Percentiles rank a stretch among this genome's conserved stretches.
phyloP scores from a whole-genome alignment of 1,284 basidiomycete species.

The Tylopilus orsonianus region DNA sequence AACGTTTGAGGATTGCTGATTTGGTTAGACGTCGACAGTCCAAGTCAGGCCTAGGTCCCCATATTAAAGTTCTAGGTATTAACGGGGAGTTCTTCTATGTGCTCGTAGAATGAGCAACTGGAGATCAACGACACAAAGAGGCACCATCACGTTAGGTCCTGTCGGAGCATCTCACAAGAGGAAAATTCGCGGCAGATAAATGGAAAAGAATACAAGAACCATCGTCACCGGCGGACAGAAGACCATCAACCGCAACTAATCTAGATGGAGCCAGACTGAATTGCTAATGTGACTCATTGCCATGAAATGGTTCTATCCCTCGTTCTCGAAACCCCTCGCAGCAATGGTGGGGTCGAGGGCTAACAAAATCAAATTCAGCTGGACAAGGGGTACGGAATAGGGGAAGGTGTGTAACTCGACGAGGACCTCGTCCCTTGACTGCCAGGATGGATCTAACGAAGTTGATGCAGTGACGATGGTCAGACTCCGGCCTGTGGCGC shows the following conservation, averaged over 20 bases:
- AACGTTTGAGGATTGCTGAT: slow-evolving; percentile 71
- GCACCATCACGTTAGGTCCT: slow-evolving; percentile 53
- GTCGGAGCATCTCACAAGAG: slow-evolving; percentile 57
- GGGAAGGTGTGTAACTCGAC: slow-evolving; percentile 32
- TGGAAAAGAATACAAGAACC: slow-evolving; percentile 65
- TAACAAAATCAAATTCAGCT: slow-evolving; percentile 28
- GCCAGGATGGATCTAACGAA: slow-evolving; percentile 6
- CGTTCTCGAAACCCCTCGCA: slow-evolving; percentile 49
- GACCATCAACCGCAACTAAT: slow-evolving; percentile 65
- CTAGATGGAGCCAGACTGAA: slow-evolving; percentile 60
- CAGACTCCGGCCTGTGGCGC: neutral
- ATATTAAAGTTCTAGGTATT: slow-evolving; percentile 59
- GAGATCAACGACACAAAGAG: slow-evolving; percentile 56
- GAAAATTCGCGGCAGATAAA: slow-evolving; percentile 55
- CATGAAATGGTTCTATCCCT: slow-evolving; percentile 46
- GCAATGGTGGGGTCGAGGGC: slow-evolving; percentile 56
- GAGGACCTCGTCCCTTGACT: slow-evolving; percentile 15
- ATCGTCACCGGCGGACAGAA: slow-evolving; percentile 58
- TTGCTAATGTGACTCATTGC: slow-evolving; percentile 56
- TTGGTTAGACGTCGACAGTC: slow-evolving; percentile 54
- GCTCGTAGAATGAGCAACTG: slow-evolving; percentile 63
- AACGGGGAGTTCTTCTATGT: slow-evolving; percentile 61
- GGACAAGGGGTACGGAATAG: slow-evolving; percentile 12
- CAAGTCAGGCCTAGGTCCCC: slow-evolving; percentile 63
- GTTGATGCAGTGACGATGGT: neutral